phyloP scores from a whole-genome alignment of 2,329 filamentous ascomycete genomes.

The Neofusicoccum umdonicola region DNA sequence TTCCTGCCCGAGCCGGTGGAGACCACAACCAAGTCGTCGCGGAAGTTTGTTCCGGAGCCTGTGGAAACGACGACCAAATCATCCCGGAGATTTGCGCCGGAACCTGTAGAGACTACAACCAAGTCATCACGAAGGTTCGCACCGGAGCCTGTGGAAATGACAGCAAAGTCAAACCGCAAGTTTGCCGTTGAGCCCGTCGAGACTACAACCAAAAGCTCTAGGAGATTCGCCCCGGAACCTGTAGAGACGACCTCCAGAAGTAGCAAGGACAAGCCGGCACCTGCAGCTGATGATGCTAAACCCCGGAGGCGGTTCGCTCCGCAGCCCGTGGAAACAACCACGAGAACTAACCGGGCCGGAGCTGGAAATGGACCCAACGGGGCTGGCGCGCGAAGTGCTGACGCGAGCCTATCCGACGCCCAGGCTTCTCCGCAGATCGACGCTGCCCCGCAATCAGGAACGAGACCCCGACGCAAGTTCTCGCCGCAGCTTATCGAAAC shows the following conservation, averaged over 20 bases:
- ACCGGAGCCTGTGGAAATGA: slow-evolving; percentile 70
- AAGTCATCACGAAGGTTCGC: slow-evolving; percentile 46
- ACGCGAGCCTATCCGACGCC: slow-evolving; percentile 10
- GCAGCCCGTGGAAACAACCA: slow-evolving; percentile 29
- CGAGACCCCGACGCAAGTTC: slow-evolving; percentile 53
- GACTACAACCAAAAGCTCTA: slow-evolving; percentile 27
- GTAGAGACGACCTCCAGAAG: slow-evolving; percentile 35
- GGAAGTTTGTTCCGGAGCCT: slow-evolving; percentile 36
- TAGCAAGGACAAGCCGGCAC: slow-evolving; percentile 26
- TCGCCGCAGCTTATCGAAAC: slow-evolving; percentile 80
- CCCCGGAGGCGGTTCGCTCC: slow-evolving; percentile 27
- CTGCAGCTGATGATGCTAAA: slow-evolving; percentile 14
- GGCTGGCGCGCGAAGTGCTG: neutral
- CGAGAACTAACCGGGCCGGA: slow-evolving; percentile 24
- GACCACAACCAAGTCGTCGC: slow-evolving; percentile 24
- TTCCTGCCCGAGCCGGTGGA: slow-evolving; percentile 40
- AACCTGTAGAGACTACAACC: slow-evolving; percentile 24
- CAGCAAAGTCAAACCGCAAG: slow-evolving; percentile 51
- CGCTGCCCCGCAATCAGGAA: slow-evolving; percentile 22
- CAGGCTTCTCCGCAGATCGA: slow-evolving; percentile 17
- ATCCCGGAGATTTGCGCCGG: slow-evolving; percentile 30
- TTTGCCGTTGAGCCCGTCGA: slow-evolving; percentile 33
- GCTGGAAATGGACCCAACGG: neutral
- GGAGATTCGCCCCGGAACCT: slow-evolving; percentile 55
- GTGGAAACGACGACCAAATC: slow-evolving; percentile 29